phyloP scores from a whole-genome alignment of 169 alveolate species.

The Neospora caninum region DNA sequence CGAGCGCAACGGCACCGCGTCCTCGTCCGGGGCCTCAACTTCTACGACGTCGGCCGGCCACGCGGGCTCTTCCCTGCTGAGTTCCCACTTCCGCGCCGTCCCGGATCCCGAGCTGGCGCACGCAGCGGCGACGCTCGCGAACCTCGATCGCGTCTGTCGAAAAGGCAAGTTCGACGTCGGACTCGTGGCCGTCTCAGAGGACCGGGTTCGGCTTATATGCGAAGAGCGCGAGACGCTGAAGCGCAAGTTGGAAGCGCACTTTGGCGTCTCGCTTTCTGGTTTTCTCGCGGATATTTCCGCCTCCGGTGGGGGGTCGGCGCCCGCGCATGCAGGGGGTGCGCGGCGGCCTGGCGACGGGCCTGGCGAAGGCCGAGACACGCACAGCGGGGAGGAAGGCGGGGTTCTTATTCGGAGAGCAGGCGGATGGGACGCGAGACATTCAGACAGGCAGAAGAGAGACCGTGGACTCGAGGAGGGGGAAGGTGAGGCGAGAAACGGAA shows the following conservation, averaged over 20 bases:
- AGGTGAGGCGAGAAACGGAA: background rate
- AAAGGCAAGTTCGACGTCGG: background rate
- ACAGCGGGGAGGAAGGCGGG: background rate
- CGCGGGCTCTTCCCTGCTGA: background rate
- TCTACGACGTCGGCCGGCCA: background rate
- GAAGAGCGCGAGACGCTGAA: background rate
- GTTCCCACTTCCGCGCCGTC: background rate
- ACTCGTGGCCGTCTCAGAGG: background rate
- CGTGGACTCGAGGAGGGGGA: background rate
- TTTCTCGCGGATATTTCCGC: background rate
- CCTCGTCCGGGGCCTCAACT: background rate
- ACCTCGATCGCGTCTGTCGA: background rate
- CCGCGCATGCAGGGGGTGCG: background rate
- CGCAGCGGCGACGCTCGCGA: slow-evolving; percentile 10
- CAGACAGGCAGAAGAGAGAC: background rate
- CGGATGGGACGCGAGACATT: background rate
- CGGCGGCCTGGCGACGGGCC: background rate
- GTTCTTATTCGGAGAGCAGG: background rate
- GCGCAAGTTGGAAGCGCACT: slow-evolving; percentile 5
- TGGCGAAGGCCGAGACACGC: background rate
- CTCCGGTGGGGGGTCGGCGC: background rate
- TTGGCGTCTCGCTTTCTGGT: background rate
- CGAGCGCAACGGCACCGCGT: background rate
- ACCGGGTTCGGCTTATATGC: slow-evolving; percentile 24
- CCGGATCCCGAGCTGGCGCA: slow-evolving; percentile 16